Conservation (phyloP, 129 eudicot species). For the Tagetes erecta region DNA sequence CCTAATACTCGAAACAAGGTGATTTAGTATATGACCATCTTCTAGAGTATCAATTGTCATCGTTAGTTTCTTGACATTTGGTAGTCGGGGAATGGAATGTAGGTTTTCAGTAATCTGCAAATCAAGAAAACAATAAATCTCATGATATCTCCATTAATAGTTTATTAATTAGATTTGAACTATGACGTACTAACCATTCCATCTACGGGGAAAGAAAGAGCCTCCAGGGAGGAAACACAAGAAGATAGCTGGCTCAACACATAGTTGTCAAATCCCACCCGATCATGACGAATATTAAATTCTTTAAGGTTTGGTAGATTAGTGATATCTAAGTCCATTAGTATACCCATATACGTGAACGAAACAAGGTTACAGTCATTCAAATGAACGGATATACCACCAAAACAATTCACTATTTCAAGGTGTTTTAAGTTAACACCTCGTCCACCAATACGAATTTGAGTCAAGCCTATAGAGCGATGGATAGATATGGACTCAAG, state of each 20-base stretch:
- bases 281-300: conserved; percentile 23
- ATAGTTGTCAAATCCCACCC: conserved; percentile 24
- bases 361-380: conserved; percentile 38
- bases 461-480: conserved; percentile 22
- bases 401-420: conserved; percentile 35
- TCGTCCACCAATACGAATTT: conserved; percentile 24
- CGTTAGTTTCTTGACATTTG: conserved; percentile 41
- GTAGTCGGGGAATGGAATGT: conserved; percentile 30
- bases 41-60: conserved; percentile 37
- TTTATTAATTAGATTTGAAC: neutral
- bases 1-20: conserved; percentile 16
- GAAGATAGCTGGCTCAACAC: conserved; percentile 37
- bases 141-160: neutral
- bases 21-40: conserved; percentile 39
- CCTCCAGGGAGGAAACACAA: conserved; percentile 30
- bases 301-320: conserved; percentile 46
- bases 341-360: conserved; percentile 37
- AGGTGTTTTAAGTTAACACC: conserved; percentile 33
- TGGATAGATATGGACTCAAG: conserved; percentile 31
- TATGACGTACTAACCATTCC: conserved; percentile 25
- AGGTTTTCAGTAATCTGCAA: conserved; percentile 31
- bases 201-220: conserved; percentile 32
- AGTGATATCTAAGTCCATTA: conserved; percentile 18
- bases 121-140: neutral
- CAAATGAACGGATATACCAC: conserved; percentile 18